These are phyloP conservation scores for Cryptococcus jaspeensis DNA, from an alignment of 1,284 basidiomycete species.

Conservation along the genomic window DNA sequence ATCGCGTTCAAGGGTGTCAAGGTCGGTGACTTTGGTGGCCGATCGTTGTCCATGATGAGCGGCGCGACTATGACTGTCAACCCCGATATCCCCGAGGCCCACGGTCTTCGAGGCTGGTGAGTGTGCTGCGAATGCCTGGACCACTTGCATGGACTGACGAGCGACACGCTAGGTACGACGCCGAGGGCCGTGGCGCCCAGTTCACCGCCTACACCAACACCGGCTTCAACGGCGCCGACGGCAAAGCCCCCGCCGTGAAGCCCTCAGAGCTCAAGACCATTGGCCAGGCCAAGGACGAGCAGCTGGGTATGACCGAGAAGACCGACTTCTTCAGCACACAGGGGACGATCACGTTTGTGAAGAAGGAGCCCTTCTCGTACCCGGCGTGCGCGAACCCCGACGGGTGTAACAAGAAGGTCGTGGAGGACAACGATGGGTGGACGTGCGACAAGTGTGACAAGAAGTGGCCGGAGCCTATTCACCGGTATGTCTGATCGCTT, in stretches of 20 bases:
- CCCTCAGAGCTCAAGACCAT: slow-evolving; percentile 72
- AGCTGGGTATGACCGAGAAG: slow-evolving; percentile 75
- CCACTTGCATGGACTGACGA: slow-evolving; percentile 19
- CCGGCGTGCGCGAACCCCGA: slow-evolving; percentile 77
- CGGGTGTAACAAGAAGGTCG: slow-evolving; percentile 89
- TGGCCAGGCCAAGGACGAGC: slow-evolving; percentile 75
- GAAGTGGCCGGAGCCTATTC: slow-evolving; percentile 69
- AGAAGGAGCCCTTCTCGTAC: slow-evolving; percentile 80
- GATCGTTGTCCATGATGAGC: slow-evolving; percentile 71
- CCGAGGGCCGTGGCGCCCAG: slow-evolving; percentile 59
- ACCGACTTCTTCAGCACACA: slow-evolving; percentile 77
- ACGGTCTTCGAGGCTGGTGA: slow-evolving; percentile 86
- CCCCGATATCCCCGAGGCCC: slow-evolving; percentile 85
- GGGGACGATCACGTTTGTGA: slow-evolving; percentile 88
- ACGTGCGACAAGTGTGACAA: slow-evolving; percentile 92
- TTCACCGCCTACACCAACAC: slow-evolving; percentile 68
- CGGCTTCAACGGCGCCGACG: slow-evolving; percentile 20
- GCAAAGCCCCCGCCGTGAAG: slow-evolving; percentile 46
- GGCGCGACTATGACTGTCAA: slow-evolving; percentile 74
- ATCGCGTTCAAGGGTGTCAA: slow-evolving; percentile 94
- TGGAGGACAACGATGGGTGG: slow-evolving; percentile 70
- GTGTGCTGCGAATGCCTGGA: slow-evolving; percentile 14
- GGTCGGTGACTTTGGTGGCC: slow-evolving; percentile 92
- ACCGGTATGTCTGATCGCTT: slow-evolving; percentile 76
- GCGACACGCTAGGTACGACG: slow-evolving; percentile 58